phyloP scores from a whole-genome alignment of 495 filamentous ascomycete species.

The Oidiodendron maius region DNA sequence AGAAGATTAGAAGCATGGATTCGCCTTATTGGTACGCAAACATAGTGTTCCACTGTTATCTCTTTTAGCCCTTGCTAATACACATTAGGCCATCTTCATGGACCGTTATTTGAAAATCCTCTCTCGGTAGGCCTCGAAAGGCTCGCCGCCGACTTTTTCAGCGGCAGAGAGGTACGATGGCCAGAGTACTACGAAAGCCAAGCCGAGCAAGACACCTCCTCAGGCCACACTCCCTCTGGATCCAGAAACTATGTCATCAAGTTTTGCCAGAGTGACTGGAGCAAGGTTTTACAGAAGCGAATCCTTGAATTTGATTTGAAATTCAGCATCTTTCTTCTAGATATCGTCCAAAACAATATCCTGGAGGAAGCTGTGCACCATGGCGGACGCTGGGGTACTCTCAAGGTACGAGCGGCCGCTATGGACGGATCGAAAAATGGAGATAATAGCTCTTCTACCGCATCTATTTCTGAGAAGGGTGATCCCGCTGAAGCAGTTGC shows the following conservation, averaged over 20 bases:
- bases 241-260: background rate
- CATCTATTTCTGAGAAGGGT: too few species aligned
- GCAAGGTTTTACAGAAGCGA: background rate
- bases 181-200: constrained; percentile 1
- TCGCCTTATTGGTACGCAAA: background rate
- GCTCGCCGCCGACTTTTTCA: constrained; percentile 8
- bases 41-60: too few species aligned
- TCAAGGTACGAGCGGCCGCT: too few species aligned
- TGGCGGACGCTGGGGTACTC: too few species aligned
- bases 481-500: too few species aligned
- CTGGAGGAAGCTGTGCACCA: background rate
- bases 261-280: background rate
- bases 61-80: too few species aligned
- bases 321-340: background rate
- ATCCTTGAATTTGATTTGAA: background rate
- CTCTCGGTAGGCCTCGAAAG: constrained; percentile 4
- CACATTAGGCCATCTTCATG: too few species aligned
- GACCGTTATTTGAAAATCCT: too few species aligned
- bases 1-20: background rate
- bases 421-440: too few species aligned
- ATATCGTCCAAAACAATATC: background rate
- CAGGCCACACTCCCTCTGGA: background rate
- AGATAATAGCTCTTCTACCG: too few species aligned
- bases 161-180: background rate
- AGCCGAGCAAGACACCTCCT: background rate